Base-by-base conservation (phyloP, 2,329 filamentous ascomycete genomes). In the Colletotrichum musae region DNA sequence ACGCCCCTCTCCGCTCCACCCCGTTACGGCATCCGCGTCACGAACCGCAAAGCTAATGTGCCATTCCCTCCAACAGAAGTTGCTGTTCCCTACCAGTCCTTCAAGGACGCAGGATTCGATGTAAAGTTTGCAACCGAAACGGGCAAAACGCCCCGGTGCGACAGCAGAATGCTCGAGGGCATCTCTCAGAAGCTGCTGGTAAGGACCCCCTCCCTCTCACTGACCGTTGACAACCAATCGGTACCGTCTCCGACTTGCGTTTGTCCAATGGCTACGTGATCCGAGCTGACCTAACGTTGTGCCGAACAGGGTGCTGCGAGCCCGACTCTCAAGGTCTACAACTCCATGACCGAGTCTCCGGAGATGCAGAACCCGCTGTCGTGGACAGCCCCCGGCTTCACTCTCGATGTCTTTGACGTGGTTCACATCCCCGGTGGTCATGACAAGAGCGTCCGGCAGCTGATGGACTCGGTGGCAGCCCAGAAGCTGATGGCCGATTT, bases 341-440 rank as follows among this genome's bases (percentile, higher is more conserved):
- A 77, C n/a, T 68, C 73, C 56, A 86, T 88, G 85, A 70, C 76
- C 2, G 71, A 72, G 13, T 83, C 83, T 13, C 71, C 78, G 1
- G 82, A 83, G 67, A 83, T 83, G 74, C 77, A 77, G 68, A 74
- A 79, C 6, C 84, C 86, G 1, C 72, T 81, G 4, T 78, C 84
- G 7, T 88, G 85, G 86, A 78, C 81, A 2, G 74, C 80, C 0
- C 74, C 80, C 6, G 77, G 71, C 64, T 87, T 88, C 75, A 78
- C 77, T 16, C 79, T 87, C 57, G 79, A 81, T 26, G 66, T 76
- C 10, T 88, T 82, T 72, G 81, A 85, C 67, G 79, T 88, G 28
- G 81, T 87, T 50, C 81, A 87, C 72, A 75, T 87, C 1, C 86
- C 86, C 1, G 85, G 86, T 13, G 85, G 86, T 4, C 86, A 88